Evolutionary conservation across 2,329 filamentous ascomycete species (phyloP).

Genomic region (Aspergillus floridensis): DNA sequence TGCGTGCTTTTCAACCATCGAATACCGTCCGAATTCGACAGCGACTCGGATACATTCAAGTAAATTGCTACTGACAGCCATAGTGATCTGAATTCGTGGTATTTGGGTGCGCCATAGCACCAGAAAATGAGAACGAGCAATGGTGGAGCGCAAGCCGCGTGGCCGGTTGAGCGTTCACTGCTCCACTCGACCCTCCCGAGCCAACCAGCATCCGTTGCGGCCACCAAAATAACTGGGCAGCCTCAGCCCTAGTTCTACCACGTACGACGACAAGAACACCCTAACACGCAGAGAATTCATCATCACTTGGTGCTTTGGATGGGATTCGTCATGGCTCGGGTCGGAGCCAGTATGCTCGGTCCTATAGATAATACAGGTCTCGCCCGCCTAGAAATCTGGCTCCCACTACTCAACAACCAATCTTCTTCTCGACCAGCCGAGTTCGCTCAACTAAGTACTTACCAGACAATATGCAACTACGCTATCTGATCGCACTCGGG

Average conservation of each 20-base stretch:
- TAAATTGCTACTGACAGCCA: background rate
- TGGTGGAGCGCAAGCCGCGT: constrained; percentile 4
- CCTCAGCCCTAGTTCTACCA: constrained; percentile 7
- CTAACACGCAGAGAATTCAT: background rate
- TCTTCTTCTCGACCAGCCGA: background rate
- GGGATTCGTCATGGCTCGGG: background rate
- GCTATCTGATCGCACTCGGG: background rate
- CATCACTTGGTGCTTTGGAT: background rate
- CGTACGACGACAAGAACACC: constrained; percentile 2
- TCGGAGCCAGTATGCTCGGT: background rate
- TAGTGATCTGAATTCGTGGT: background rate
- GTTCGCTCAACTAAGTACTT: background rate
- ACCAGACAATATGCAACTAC: background rate
- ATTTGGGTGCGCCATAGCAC: background rate
- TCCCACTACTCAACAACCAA: background rate
- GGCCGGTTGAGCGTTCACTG: constrained; percentile 5
- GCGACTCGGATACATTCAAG: background rate
- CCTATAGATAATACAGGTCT: background rate
- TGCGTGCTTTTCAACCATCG: background rate
- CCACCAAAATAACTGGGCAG: constrained; percentile 4
- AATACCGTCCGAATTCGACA: background rate
- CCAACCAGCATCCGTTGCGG: background rate
- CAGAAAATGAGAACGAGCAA: background rate
- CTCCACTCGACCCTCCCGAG: background rate
- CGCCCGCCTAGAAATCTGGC: background rate